Percentiles rank a stretch among this genome's conserved stretches.
These are phyloP conservation scores for Colletotrichum sp. DNA, from an alignment of 2,329 filamentous ascomycete species.

Conservation along the genomic window DNA sequence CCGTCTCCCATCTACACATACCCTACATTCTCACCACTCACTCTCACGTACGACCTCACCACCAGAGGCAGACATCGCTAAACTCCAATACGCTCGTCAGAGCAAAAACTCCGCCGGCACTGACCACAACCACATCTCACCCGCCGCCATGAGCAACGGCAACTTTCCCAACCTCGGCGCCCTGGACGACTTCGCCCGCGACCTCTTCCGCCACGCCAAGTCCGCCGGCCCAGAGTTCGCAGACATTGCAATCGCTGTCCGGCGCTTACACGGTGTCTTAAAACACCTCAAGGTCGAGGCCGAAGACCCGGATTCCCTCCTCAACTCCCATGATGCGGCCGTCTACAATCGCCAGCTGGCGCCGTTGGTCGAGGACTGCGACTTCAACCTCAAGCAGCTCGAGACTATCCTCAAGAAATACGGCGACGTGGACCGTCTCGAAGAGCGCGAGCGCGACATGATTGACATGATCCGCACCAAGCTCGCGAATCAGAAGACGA, in stretches of 20 bases:
- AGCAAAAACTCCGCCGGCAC: not conserved
- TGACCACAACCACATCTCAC: slow-evolving; percentile 12
- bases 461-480: slow-evolving; percentile 49
- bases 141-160: slow-evolving; percentile 32
- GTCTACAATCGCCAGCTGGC: slow-evolving; percentile 55
- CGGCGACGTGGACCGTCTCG: slow-evolving; percentile 26
- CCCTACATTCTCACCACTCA: not conserved
- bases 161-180: slow-evolving; percentile 54
- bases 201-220: slow-evolving; percentile 59
- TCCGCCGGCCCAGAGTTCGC: slow-evolving; percentile 53
- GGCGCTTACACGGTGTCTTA: slow-evolving; percentile 58
- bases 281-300: slow-evolving; percentile 64
- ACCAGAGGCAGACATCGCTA: not conserved
- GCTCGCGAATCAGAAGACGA: slow-evolving; percentile 56
- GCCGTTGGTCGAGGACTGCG: slow-evolving; percentile 59
- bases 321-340: slow-evolving; percentile 47
- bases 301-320: slow-evolving; percentile 59
- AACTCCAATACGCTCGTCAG: not conserved
- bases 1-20: not conserved
- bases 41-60: not conserved
- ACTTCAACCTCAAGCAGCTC: slow-evolving; percentile 59
- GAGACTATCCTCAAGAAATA: slow-evolving; percentile 57
- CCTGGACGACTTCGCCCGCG: slow-evolving; percentile 59
- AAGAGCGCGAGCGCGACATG: slow-evolving; percentile 39
- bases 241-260: slow-evolving; percentile 54